phyloP scores from a whole-genome alignment of 108 stramenopile species.

The Cyclotella cryptica region DNA sequence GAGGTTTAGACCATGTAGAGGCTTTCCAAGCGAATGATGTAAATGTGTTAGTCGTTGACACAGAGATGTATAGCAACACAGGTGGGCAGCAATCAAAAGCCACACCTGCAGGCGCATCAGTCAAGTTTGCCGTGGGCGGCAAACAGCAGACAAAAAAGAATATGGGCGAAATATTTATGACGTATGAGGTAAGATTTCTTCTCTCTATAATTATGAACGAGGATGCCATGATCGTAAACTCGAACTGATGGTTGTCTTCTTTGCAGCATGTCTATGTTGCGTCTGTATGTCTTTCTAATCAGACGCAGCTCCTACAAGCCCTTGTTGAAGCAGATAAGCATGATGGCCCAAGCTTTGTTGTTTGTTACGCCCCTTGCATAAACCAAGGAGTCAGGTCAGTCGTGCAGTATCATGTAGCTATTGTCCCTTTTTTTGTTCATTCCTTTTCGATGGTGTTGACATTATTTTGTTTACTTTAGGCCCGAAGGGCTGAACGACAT shows the following conservation, averaged over 20 bases:
- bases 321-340: constrained; percentile 68
- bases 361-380: constrained; percentile 69
- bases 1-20: constrained; percentile 68
- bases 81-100: constrained; percentile 67
- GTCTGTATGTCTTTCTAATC: constrained; percentile 62
- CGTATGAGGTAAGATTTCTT: constrained; percentile 48
- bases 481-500: constrained; percentile 67
- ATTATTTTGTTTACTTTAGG: constrained; percentile 8
- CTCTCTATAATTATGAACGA: not conserved
- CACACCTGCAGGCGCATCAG: constrained; percentile 65
- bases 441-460: not conserved
- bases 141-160: constrained; percentile 68
- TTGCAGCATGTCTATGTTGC: constrained; percentile 66
- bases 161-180: constrained; percentile 73
- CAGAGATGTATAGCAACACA: constrained; percentile 65
- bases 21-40: constrained; percentile 74
- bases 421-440: not conserved
- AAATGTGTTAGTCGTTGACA: constrained; percentile 71
- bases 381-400: constrained; percentile 53
- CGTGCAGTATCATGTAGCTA: not conserved
- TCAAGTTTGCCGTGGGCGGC: constrained; percentile 65
- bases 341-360: constrained; percentile 64
- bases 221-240: not conserved
- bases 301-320: constrained; percentile 66
- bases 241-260: not conserved